These are phyloP conservation scores for Aspergillus nanangensis DNA, from an alignment of 495 filamentous ascomycete species.

Conservation along the genomic window DNA sequence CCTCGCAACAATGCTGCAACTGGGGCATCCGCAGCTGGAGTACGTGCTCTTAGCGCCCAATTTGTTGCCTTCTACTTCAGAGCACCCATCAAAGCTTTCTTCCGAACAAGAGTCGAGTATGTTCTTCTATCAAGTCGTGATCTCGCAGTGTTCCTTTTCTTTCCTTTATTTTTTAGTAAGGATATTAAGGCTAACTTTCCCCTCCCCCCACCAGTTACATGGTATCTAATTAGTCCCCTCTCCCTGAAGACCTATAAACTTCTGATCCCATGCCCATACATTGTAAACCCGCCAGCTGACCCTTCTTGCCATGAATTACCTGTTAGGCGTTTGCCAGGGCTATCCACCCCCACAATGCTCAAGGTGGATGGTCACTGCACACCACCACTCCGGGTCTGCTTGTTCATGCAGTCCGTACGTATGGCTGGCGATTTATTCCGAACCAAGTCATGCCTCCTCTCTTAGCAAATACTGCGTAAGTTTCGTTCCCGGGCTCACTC, in stretches of 20 bases:
- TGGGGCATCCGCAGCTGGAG: conserved; percentile 68
- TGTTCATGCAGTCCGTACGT: conserved; percentile 67
- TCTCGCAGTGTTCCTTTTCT: no score
- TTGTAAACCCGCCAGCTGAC: conserved; percentile 13
- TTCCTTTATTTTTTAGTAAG: no score
- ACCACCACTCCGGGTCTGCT: conserved; percentile 76
- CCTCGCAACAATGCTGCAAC: conserved; percentile 69
- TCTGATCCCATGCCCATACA: no score
- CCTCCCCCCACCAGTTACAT: no score
- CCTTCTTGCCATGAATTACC: not conserved
- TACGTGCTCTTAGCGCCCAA: conserved; percentile 74
- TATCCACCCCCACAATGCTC: conserved; percentile 57
- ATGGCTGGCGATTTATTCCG: conserved; percentile 85
- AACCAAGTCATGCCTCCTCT: conserved; percentile 85
- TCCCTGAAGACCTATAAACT: no score
- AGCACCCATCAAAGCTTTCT: conserved; percentile 85
- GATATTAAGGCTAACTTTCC: no score
- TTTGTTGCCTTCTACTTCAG: conserved; percentile 84
- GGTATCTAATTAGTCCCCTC: conserved; percentile 32
- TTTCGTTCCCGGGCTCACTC: not conserved
- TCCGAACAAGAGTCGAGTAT: conserved; percentile 84
- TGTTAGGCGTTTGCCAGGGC: conserved; percentile 60
- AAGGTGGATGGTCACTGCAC: conserved; percentile 61
- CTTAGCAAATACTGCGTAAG: conserved; percentile 70
- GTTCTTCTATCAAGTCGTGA: conserved; percentile 27